phyloP scores from a whole-genome alignment of 1,284 basidiomycete genomes.

The Ganoderma boninense region DNA sequence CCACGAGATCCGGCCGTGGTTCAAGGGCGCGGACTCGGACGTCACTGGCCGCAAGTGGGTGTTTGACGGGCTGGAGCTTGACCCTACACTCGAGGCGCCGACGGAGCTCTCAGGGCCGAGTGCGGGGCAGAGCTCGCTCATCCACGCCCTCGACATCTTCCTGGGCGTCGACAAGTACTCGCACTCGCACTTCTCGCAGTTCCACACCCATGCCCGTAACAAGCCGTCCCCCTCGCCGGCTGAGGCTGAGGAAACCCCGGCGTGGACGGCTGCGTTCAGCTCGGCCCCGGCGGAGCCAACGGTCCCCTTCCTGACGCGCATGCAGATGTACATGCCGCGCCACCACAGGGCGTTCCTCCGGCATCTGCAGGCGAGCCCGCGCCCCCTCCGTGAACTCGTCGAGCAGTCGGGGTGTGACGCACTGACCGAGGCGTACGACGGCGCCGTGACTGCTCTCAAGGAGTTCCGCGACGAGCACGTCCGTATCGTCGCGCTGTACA shows the following conservation, averaged over 20 bases:
- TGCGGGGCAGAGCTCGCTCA: conserved; percentile 90
- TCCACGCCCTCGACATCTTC: conserved; percentile 92
- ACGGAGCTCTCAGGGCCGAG: conserved; percentile 85
- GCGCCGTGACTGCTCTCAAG: conserved; percentile 77
- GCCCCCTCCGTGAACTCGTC: conserved; percentile 65
- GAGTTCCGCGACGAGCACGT: conserved; percentile 89
- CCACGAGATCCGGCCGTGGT: conserved; percentile 90
- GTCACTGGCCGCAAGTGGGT: conserved; percentile 70
- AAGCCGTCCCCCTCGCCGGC: background rate
- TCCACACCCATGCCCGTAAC: conserved; percentile 27
- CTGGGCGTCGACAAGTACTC: conserved; percentile 81
- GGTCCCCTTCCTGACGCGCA: conserved; percentile 74
- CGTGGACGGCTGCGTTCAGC: conserved; percentile 25
- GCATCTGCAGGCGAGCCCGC: conserved; percentile 75
- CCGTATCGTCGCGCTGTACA: conserved; percentile 86
- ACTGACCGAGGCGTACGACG: conserved; percentile 76
- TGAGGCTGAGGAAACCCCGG: background rate
- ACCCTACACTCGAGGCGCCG: conserved; percentile 58
- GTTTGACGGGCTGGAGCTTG: conserved; percentile 78
- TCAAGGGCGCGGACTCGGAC: conserved; percentile 84
- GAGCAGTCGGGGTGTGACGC: conserved; percentile 41
- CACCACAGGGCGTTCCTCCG: conserved; percentile 90
- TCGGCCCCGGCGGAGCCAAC: conserved; percentile 37
- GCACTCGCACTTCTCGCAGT: conserved; percentile 38
- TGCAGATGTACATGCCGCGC: conserved; percentile 92